These are phyloP conservation scores for Chrysophaeum taylorii DNA, from an alignment of 352 stramenopile species.

Conservation along the genomic window DNA sequence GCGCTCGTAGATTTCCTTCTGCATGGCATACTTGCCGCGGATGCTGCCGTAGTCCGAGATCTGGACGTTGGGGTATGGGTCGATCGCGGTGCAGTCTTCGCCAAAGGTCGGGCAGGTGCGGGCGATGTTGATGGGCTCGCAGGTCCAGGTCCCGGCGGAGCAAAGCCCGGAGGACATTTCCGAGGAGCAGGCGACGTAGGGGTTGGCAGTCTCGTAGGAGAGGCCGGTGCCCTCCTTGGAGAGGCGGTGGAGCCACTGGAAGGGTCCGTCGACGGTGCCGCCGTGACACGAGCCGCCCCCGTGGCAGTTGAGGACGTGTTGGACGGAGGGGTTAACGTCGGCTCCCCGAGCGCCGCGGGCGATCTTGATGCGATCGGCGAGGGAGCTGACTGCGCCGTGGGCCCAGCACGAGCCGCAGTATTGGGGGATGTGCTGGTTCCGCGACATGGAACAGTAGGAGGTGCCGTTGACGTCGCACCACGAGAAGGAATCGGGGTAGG, in stretches of 20 bases:
- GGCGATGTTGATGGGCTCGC: conserved; percentile 71
- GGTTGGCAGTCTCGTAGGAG: conserved; percentile 83
- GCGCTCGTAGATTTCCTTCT: conserved; percentile 87
- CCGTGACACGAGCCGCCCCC: conserved; percentile 70
- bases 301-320: conserved; percentile 71
- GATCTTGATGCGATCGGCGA: conserved; percentile 73
- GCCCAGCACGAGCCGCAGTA: conserved; percentile 68
- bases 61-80: conserved; percentile 82
- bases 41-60: conserved; percentile 84
- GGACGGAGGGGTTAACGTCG: conserved; percentile 63
- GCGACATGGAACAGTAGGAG: conserved; percentile 89
- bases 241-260: conserved; percentile 66
- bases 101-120: conserved; percentile 65
- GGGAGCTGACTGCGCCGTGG: conserved; percentile 50
- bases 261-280: conserved; percentile 74
- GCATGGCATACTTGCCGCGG: conserved; percentile 77
- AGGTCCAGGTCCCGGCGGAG: conserved; percentile 59
- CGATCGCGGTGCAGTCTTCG: conserved; percentile 67
- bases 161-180: conserved; percentile 50
- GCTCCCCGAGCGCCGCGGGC: conserved; percentile 32
- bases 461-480: conserved; percentile 84
- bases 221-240: conserved; percentile 61
- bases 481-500: conserved; percentile 81
- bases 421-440: conserved; percentile 95
- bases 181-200: conserved; percentile 69